phyloP scores from a whole-genome alignment of 495 filamentous ascomycete species.

The Tuber calosporum region DNA sequence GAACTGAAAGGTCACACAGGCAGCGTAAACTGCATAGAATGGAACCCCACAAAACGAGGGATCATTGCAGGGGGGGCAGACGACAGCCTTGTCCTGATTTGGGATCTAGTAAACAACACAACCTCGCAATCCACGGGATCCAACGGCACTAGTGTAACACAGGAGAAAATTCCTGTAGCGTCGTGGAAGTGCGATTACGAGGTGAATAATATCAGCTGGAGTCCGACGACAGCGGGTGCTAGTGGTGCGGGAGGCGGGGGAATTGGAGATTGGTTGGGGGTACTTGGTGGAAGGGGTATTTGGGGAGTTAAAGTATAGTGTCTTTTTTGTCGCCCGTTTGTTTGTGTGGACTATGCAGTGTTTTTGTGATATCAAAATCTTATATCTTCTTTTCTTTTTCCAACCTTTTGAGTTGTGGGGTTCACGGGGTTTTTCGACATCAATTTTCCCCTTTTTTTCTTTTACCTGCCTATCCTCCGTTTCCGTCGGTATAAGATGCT shows the following conservation, averaged over 20 bases:
- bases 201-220: constrained; percentile 91
- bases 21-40: constrained; percentile 85
- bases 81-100: constrained; percentile 81
- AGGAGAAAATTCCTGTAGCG: constrained; percentile 62
- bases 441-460: background rate
- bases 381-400: background rate
- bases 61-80: constrained; percentile 87
- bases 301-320: constrained; percentile 75
- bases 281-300: constrained; percentile 81
- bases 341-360: background rate
- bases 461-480: background rate
- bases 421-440: background rate
- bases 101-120: constrained; percentile 74
- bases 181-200: constrained; percentile 96
- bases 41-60: constrained; percentile 80
- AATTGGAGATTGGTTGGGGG: constrained; percentile 80
- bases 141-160: constrained; percentile 50
- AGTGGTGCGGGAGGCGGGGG: constrained; percentile 55
- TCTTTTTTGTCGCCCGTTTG: background rate
- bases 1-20: constrained; percentile 89
- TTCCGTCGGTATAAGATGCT: background rate
- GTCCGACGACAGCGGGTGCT: constrained; percentile 61
- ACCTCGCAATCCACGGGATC: constrained; percentile 50
- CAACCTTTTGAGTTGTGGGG: background rate
- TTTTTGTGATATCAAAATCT: constrained; percentile 13